Evolutionary conservation across 306 rosid genomes (phyloP), one percentile per base, ranked within the genome.

Genomic region (Delonix regia): DNA sequence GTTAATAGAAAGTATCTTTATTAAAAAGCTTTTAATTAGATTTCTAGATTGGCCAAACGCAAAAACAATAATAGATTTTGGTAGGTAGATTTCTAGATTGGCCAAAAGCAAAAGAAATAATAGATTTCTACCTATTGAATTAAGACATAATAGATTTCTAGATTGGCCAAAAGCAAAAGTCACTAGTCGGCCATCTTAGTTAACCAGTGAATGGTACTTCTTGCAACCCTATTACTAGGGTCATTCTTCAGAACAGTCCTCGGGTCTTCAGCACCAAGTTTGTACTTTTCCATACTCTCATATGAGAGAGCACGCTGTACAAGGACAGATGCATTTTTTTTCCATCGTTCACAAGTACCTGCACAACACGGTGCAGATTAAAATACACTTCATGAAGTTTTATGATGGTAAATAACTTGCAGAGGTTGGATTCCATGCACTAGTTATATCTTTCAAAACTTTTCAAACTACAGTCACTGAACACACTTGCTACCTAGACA

Each of bases 221-320:
- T 90, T 66, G 99, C 98, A 82, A 93, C 67, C 86, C 93, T 87
- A 86, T 96, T 96, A 53, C 83, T 65, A 9, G 99, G 96, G 83
- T 95, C 99, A 74, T 91, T 71, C 96, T 84, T 95, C 87, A 95
- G 81, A 84, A 91, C 59, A 47, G 41, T 69, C 13, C 74, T 45
- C 74, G 47, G 74, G 25, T 69, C 74, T 27, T 69, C 59, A 27
- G 74, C 74, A 45, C 74, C 74, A 27, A 47, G 44, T 47, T n/a
- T 28, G 60, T 48, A 96, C 86, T 93, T 96, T 80, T 96, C 99
- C 98, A 96, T 96, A 81, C 99, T 93, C 79, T 96, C 99, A 30
- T 93, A 93, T 59, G 91, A 80, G 59, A 93, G 99, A 4, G 98
- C 99, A 65, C 99, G 97, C 81, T 93, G 99, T 56, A 96, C 97